These are phyloP conservation scores for Smittium culicis DNA, from an alignment of 371 early-diverging fungal species.

Conservation along the genomic window DNA sequence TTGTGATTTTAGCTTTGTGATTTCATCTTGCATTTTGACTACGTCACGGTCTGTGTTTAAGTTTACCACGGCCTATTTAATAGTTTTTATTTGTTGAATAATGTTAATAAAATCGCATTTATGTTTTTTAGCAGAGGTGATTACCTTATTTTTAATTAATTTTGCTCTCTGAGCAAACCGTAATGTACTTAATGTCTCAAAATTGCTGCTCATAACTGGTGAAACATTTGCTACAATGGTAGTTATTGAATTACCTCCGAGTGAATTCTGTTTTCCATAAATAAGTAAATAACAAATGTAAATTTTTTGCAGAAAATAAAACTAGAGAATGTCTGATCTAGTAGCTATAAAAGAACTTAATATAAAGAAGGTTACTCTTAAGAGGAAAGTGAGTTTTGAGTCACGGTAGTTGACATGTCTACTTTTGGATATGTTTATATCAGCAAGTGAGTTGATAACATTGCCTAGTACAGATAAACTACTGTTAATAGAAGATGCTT, in stretches of 20 bases:
- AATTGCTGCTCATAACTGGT: constrained; percentile 56
- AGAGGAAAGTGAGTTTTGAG: constrained; percentile 69
- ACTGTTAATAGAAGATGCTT: constrained; percentile 81
- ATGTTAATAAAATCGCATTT: constrained; percentile 18
- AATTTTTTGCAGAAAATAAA: no score
- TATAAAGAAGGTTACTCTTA: no score
- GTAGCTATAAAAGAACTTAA: no score
- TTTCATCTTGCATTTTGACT: constrained; percentile 40
- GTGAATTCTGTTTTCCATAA: constrained; percentile 29
- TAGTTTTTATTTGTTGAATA: not conserved
- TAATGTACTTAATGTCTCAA: constrained; percentile 70
- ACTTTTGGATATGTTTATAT: constrained; percentile 38
- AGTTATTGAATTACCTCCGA: constrained; percentile 54
- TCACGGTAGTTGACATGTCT: constrained; percentile 82
- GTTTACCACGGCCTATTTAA: constrained; percentile 40
- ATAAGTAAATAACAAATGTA: not conserved
- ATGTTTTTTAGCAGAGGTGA: constrained; percentile 7
- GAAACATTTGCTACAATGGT: constrained; percentile 74
- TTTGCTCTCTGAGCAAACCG: constrained; percentile 84
- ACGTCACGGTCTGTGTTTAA: constrained; percentile 45
- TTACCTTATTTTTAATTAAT: constrained; percentile 65
- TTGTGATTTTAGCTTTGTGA: constrained; percentile 30
- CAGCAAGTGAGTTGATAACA: constrained; percentile 79
- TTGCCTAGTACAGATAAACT: constrained; percentile 77
- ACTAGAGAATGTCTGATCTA: no score